Base-by-base conservation (phyloP, 345 rosid genomes). In the Eucalyptus sideroxylon region DNA sequence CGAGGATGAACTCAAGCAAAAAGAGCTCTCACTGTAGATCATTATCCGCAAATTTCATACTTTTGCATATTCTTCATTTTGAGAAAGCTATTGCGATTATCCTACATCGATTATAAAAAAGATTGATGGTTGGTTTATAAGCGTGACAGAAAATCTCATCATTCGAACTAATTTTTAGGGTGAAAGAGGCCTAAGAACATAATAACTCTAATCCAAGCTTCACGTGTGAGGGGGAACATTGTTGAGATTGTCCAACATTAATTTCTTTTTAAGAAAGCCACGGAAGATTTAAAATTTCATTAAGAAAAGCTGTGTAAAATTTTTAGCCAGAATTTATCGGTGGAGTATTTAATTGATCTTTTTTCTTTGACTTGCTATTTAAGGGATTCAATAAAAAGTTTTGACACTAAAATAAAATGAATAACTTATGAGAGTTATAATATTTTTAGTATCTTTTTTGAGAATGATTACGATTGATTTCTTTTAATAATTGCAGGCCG, bases 161-260 rank as follows among this genome's bases (percentile, higher is more conserved):
- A 0, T 53, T 0, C 19, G 0, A 53, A 53, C 2, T 53, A 53
- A 2, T 9, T 53, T 53, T 19, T 53, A 4, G 0, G 11, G 0
- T 8, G 24, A 8, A 0, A 53, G 59, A 53, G 0, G 26, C 9
- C 11, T 53, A 53, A 53, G 24, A 53, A 53, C 1, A 17, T 51
- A 51, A 53, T 53, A 0, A 1, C 2, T 53, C 24, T 0, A 53
- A 53, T 53, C 2, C 10, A 53, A 53, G 0, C 26, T 53, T 53
- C 59, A 53, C 4, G 59, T 19, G 4, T 53, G 59, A 8, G 2
- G 4, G 59, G 0, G 24, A 53, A 1, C 5, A 53, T 53, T 21
- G 0, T 53, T 53, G 59, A 53, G 59, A 7, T 53, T 53, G 59
- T 53, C 59, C 1, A 1, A 53, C 26, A 65, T 30, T 65, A 65